Evolutionary conservation across 768 basidiomycete genomes (phyloP).

Genomic region (Mycena chlorophos): DNA sequence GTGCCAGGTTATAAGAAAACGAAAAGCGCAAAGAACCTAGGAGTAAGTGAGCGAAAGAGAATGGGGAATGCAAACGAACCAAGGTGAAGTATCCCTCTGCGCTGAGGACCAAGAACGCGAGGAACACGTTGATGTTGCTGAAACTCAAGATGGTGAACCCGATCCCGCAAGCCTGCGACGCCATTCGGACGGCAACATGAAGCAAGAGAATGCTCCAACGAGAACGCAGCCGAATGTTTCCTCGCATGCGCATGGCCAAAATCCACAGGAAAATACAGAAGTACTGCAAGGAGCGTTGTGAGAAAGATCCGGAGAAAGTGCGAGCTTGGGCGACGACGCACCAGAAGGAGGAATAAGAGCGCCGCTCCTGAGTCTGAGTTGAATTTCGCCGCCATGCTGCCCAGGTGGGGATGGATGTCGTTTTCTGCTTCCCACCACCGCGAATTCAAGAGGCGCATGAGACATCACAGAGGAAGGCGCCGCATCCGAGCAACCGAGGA

Average conservation of each 20-base stretch:
- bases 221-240: constrained; percentile 13
- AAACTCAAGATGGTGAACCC: constrained; percentile 10
- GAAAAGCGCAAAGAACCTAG: constrained; percentile 18
- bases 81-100: constrained; percentile 17
- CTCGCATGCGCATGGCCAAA: constrained; percentile 3
- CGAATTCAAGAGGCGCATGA: no score
- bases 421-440: background rate
- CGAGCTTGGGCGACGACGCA: background rate
- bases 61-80: background rate
- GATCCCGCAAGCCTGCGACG: constrained; percentile 11
- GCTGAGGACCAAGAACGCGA: constrained; percentile 12
- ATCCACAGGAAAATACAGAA: constrained; percentile 10
- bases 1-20: constrained; percentile 19
- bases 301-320: background rate
- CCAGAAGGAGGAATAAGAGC: background rate
- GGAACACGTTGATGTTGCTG: constrained; percentile 4
- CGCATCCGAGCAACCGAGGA: no score
- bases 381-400: background rate
- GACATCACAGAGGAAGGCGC: background rate
- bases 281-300: constrained; percentile 1
- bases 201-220: constrained; percentile 11
- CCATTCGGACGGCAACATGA: constrained; percentile 15
- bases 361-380: background rate
- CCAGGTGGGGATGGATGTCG: background rate
- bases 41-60: background rate